Conservation (phyloP, 2,329 filamentous ascomycete genomes). For the Verticillium dahliae region DNA sequence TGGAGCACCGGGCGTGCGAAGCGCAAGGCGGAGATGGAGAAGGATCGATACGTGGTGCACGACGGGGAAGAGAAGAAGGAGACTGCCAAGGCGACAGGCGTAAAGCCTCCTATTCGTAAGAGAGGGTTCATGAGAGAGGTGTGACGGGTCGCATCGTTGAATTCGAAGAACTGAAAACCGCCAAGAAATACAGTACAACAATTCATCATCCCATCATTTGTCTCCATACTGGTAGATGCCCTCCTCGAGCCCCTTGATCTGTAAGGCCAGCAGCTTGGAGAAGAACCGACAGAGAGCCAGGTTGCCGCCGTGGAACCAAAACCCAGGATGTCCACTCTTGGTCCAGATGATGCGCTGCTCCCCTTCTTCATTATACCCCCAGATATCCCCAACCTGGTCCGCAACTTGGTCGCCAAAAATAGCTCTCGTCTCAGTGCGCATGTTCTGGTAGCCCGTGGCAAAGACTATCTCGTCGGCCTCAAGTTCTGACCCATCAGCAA, state of each 20-base stretch:
- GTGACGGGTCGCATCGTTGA: conserved; percentile 1
- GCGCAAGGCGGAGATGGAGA: conserved; percentile 16
- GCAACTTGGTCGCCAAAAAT: conserved; percentile 43
- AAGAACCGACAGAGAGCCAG: conserved; percentile 25
- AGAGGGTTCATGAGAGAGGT: conserved; percentile 23
- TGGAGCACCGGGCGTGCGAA: conserved; percentile 29
- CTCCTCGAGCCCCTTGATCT: conserved; percentile 12
- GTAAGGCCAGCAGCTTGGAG: conserved; percentile 25
- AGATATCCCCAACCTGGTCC: conserved; percentile 36
- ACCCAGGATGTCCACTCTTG: conserved; percentile 23
- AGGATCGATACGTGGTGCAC: conserved; percentile 19
- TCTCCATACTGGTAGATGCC: conserved; percentile 5
- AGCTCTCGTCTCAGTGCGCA: conserved; percentile 40
- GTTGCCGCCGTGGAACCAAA: conserved; percentile 30
- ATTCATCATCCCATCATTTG: background rate
- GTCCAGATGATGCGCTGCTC: conserved; percentile 29
- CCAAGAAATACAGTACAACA: too few relatives aligned
- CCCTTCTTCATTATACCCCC: conserved; percentile 41
- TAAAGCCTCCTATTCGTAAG: conserved; percentile 19
- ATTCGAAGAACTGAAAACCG: too few relatives aligned
- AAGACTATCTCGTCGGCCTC: conserved; percentile 36
- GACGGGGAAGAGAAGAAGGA: conserved; percentile 17
- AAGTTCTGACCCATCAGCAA: conserved; percentile 29
- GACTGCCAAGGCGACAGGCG: conserved; percentile 18
- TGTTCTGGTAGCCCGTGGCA: conserved; percentile 44